phyloP scores from a whole-genome alignment of 768 basidiomycete species.

The Mycena pura region DNA sequence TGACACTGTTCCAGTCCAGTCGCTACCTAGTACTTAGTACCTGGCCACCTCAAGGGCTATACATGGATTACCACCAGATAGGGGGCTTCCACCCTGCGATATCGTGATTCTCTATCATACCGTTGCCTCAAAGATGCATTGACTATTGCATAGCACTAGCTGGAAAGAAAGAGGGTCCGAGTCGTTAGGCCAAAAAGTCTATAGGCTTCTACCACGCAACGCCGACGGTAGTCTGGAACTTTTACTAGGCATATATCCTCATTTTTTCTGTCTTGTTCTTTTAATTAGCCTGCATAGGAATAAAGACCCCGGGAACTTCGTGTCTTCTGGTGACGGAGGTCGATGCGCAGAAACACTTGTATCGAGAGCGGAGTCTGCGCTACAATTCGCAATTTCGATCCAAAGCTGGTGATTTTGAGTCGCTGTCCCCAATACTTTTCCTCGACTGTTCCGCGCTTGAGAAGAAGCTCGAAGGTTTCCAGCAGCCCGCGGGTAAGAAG shows the following conservation, averaged over 20 bases:
- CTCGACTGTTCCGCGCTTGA: neutral
- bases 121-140: neutral
- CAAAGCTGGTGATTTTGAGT: conserved; percentile 7
- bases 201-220: neutral
- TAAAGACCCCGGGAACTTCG: conserved; percentile 15
- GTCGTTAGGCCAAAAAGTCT: neutral
- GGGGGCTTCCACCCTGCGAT: conserved; percentile 20
- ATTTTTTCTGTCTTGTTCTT: too few species aligned
- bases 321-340: conserved; percentile 5
- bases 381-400: neutral
- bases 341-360: too few species aligned
- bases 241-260: conserved; percentile 1
- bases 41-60: too few species aligned
- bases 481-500: neutral
- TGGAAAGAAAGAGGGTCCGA: too few species aligned
- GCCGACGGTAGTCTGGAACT: neutral
- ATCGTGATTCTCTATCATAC: neutral
- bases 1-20: too few species aligned
- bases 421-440: conserved; percentile 23
- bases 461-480: conserved; percentile 7
- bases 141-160: neutral
- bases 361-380: neutral
- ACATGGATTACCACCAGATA: conserved; percentile 22
- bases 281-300: neutral
- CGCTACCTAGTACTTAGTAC: too few species aligned